Evolutionary conservation across 495 filamentous ascomycete genomes (phyloP).

Genomic region (Thermothielavioides terrestris): DNA sequence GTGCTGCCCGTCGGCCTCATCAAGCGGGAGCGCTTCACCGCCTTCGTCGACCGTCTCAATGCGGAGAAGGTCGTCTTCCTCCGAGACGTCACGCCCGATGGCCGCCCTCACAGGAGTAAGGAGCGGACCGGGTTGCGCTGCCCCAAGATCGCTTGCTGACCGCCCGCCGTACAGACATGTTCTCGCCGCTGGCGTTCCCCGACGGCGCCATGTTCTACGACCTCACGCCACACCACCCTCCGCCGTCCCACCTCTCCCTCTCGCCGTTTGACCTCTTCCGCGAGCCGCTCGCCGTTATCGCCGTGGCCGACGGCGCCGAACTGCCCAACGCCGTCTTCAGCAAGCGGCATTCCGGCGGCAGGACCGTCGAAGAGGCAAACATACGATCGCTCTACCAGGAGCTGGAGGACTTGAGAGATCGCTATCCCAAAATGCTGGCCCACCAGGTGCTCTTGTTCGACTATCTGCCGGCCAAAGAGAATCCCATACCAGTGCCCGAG

Average conservation of each 20-base stretch:
- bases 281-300: conserved; percentile 71
- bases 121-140: background rate
- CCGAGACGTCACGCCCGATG: conserved; percentile 84
- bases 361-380: conserved; percentile 38
- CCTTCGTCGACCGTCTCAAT: conserved; percentile 69
- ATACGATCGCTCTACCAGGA: conserved; percentile 52
- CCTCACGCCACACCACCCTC: conserved; percentile 67
- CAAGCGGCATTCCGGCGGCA: conserved; percentile 40
- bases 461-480: conserved; percentile 39
- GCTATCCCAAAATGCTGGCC: conserved; percentile 64
- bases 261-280: conserved; percentile 80
- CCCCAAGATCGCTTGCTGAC: conserved; percentile 21
- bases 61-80: conserved; percentile 76
- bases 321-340: conserved; percentile 39
- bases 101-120: conserved; percentile 80
- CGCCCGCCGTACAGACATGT: conserved; percentile 59
- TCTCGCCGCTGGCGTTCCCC: conserved; percentile 88
- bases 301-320: conserved; percentile 64
- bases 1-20: conserved; percentile 81
- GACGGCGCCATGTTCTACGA: conserved; percentile 85
- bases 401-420: conserved; percentile 59
- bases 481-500: conserved; percentile 44
- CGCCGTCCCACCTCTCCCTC: conserved; percentile 65
- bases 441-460: conserved; percentile 77
- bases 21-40: conserved; percentile 67